Evolutionary conservation across 768 basidiomycete species (phyloP).

Genomic region (Tubosaeta sp.): DNA sequence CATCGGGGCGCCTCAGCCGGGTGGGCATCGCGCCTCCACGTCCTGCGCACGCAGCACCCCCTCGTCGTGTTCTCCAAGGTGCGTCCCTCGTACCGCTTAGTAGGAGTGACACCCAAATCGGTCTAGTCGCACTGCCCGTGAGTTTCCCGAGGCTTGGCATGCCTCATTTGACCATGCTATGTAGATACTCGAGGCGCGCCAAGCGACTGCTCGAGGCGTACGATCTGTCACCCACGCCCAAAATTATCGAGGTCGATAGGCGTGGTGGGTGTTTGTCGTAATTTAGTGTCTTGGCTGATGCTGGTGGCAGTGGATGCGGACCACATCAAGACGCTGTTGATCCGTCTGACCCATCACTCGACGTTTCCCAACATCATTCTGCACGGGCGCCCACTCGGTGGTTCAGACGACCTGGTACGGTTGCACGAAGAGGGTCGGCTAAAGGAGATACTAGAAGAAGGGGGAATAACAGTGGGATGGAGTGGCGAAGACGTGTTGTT

Average conservation of each 20-base stretch:
- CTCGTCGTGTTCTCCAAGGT: constrained; percentile 84
- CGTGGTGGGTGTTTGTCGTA: constrained; percentile 42
- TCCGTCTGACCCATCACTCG: constrained; percentile 57
- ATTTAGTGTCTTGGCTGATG: background rate
- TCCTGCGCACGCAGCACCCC: constrained; percentile 50
- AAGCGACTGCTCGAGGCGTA: constrained; percentile 54
- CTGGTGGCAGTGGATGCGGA: constrained; percentile 48
- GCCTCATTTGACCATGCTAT: background rate
- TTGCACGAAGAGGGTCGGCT: constrained; percentile 46
- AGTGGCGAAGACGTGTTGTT: constrained; percentile 5
- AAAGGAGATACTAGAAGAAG: constrained; percentile 41
- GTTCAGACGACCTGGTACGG: constrained; percentile 53
- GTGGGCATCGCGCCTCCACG: constrained; percentile 32
- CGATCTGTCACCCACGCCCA: constrained; percentile 58
- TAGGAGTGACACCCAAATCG: background rate
- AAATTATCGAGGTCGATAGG: constrained; percentile 71
- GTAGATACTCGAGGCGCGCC: constrained; percentile 29
- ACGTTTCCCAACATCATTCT: constrained; percentile 79
- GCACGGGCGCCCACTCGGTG: constrained; percentile 59
- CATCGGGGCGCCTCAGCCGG: constrained; percentile 24
- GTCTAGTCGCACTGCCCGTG: constrained; percentile 74
- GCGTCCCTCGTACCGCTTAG: constrained; percentile 9
- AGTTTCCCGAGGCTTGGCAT: constrained; percentile 22
- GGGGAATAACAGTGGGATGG: constrained; percentile 37
- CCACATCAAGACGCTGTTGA: constrained; percentile 61